A percentile compares a stretch with the other conserved stretches of the same genome.
phyloP scores from a whole-genome alignment of 2,329 filamentous ascomycete genomes.

The Ceratocystis alfenasii region DNA sequence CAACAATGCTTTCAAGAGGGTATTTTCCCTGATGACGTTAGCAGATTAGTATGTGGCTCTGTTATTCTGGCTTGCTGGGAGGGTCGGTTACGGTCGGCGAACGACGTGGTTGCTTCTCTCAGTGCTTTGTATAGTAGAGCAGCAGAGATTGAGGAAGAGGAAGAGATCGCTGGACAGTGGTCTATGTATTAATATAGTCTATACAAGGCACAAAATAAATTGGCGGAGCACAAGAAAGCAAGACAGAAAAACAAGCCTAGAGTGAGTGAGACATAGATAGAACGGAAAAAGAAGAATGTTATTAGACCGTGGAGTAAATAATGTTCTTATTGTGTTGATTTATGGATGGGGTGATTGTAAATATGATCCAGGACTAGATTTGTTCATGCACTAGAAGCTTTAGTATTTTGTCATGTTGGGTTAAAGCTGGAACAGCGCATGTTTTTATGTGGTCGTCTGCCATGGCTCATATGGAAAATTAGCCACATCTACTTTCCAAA shows the following conservation, averaged over 20 bases:
- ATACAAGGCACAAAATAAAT: slow-evolving; percentile 11
- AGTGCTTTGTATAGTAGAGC: slow-evolving; percentile 21
- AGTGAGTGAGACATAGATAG: background rate
- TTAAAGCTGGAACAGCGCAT: background rate
- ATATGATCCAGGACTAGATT: slow-evolving; percentile 18
- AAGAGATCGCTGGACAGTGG: slow-evolving; percentile 23
- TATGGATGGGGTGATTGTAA: slow-evolving; percentile 21
- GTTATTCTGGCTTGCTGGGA: slow-evolving; percentile 29
- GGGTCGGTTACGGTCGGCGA: slow-evolving; percentile 19
- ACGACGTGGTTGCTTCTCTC: slow-evolving; percentile 20
- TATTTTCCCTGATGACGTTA: slow-evolving; percentile 27
- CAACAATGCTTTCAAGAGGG: slow-evolving; percentile 25
- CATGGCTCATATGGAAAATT: slow-evolving; percentile 1
- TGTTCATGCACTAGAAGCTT: slow-evolving; percentile 9
- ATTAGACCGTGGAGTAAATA: slow-evolving; percentile 11
- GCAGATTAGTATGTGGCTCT: slow-evolving; percentile 25
- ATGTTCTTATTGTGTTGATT: slow-evolving; percentile 19
- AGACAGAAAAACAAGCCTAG: background rate
- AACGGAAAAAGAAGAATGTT: background rate
- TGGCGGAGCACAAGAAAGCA: slow-evolving; percentile 11
- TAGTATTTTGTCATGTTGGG: slow-evolving; percentile 5
- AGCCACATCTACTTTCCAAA: slow-evolving; percentile 9
- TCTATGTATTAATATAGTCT: slow-evolving; percentile 22
- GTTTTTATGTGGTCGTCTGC: background rate
- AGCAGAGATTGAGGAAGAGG: slow-evolving; percentile 21